Evolutionary conservation across 139 green algal genomes (phyloP), one percentile per base, ranked within the genome.

Genomic region (Pseudopediastrum boryanum): DNA sequence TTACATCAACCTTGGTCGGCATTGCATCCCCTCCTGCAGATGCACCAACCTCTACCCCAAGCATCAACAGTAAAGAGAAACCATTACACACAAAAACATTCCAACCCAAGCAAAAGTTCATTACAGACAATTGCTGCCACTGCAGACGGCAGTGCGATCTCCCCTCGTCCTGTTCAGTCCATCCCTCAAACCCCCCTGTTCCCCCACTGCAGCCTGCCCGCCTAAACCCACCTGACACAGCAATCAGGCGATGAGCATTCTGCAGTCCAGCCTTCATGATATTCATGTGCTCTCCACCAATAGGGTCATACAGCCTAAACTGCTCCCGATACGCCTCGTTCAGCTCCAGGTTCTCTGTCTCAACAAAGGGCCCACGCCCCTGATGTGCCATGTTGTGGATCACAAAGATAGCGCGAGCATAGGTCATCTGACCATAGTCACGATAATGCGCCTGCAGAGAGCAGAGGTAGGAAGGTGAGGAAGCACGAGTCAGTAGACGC

Each of bases 231-330:
- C 82, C 80, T 0, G 85, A 92, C 54, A 98, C 94, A 0, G 95
- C 95, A 23, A 98, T 87, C 36, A 98, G 76, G 69, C 93, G 90
- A 78, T 97, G 91, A 0, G 89, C 88, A 27, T 83, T 92, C 71
- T 94, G 90, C 71, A 98, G 76, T 13, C 93, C 96, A 1, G 94
- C 96, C 89, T 97, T 98, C 87, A 99, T 94, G 68, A 98, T 94
- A 85, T 99, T 99, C 94, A 98, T 98, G 93, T 98, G 95, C 91
- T 96, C 92, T 4, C 96, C 95, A 39, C 96, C 96, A 21, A 98
- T 88, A 27, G 96, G 94, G 85, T 98, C 96, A 82, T 97, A 85
- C 78, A 94, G 75, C 36, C 75, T 29, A 43, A 82, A 68, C 8
- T 67, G 21, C 74, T 80, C 59, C 29, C 72, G 66, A 80, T 97